phyloP scores from a whole-genome alignment of 2,329 filamentous ascomycete genomes.

The Dothideomycetidae sp. region DNA sequence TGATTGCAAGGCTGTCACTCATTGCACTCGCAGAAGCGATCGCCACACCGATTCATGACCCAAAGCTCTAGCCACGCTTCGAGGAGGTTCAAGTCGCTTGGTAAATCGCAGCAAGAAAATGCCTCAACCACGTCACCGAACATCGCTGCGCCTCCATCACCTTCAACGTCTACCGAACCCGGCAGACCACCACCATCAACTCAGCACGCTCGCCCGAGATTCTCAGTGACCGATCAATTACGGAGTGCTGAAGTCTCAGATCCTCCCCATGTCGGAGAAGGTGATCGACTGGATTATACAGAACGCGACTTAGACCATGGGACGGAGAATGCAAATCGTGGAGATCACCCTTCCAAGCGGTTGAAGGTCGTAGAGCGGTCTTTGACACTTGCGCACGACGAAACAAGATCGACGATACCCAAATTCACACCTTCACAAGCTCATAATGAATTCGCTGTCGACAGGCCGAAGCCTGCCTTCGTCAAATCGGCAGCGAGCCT shows the following conservation, averaged over 20 bases:
- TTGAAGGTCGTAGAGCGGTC: background rate
- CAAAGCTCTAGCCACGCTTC: background rate
- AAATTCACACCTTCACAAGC: conserved; percentile 1
- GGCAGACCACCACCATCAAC: too few species aligned
- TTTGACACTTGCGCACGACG: conserved; percentile 1
- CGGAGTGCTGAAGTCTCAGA: too few species aligned
- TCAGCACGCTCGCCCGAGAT: too few species aligned
- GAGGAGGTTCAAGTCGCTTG: background rate
- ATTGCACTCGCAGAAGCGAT: conserved; percentile 4
- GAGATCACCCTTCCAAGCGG: background rate
- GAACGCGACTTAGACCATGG: too few species aligned
- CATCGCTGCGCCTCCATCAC: too few species aligned
- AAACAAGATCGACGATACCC: background rate
- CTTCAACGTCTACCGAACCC: too few species aligned
- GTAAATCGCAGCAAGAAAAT: too few species aligned
- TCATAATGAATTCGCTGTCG: conserved; percentile 8
- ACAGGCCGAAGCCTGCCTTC: conserved; percentile 2
- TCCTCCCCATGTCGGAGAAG: too few species aligned
- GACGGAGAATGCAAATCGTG: background rate
- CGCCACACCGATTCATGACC: conserved; percentile 4
- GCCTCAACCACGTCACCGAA: background rate
- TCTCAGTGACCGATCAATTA: too few species aligned
- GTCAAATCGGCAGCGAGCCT: background rate
- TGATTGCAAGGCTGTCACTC: background rate
- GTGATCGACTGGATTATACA: too few species aligned